These are phyloP conservation scores for Suillus americanus DNA, from an alignment of 768 basidiomycete genomes.

Conservation along the genomic window DNA sequence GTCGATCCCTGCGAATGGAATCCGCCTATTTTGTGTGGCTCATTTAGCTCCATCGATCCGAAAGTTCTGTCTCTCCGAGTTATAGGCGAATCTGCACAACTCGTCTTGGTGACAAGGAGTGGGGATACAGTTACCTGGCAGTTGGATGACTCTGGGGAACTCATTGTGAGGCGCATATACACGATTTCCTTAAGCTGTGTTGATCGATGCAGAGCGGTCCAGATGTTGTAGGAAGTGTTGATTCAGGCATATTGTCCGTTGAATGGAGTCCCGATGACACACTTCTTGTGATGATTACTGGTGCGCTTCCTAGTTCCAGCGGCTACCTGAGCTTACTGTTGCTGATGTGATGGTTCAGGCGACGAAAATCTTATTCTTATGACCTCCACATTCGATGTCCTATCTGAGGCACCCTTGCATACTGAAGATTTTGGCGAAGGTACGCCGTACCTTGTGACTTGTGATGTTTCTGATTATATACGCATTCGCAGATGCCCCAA, in stretches of 20 bases:
- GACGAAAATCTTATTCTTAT: conserved; percentile 83
- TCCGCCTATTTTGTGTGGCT: conserved; percentile 24
- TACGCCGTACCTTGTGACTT: not conserved
- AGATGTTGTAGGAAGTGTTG: conserved; percentile 86
- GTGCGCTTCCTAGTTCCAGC: conserved; percentile 34
- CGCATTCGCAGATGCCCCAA: conserved; percentile 65
- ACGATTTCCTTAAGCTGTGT: not conserved
- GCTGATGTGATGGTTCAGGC: conserved; percentile 36
- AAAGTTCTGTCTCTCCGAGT: conserved; percentile 68
- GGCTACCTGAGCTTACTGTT: not conserved
- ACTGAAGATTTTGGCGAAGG: conserved; percentile 86
- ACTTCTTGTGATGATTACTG: conserved; percentile 78
- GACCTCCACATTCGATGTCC: conserved; percentile 85
- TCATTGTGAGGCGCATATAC: conserved; percentile 37
- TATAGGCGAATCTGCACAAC: conserved; percentile 65
- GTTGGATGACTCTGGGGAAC: conserved; percentile 45
- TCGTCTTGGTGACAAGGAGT: conserved; percentile 66
- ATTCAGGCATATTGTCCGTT: conserved; percentile 78
- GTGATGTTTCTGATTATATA: conserved; percentile 9
- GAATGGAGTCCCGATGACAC: conserved; percentile 93
- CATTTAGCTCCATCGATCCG: conserved; percentile 18
- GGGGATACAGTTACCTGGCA: conserved; percentile 82
- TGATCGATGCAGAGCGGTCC: conserved; percentile 26
- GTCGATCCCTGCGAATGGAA: conserved; percentile 12
- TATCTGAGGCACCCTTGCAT: conserved; percentile 76